Evolutionary conservation across 805 yeast genomes (phyloP), one percentile per base, ranked within the genome.

Genomic region (Teunomyces pallodes): DNA sequence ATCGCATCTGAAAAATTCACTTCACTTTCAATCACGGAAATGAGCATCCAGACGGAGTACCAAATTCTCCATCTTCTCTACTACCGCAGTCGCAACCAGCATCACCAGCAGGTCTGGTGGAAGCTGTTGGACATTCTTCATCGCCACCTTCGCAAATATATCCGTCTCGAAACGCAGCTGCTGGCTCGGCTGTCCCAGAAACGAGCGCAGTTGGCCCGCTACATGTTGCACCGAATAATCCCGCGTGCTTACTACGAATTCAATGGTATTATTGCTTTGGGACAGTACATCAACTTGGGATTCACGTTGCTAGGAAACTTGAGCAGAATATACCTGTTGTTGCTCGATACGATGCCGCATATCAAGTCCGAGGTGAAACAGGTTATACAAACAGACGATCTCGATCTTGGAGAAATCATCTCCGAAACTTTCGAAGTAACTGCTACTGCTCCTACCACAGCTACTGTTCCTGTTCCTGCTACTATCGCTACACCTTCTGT

Each of bases 41-140:
- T 20, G 24, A 12, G 9, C 16, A 28, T 42, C 30, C 39, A 42
- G 30, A 70, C 66, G 42, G 96, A 90, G 65, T 79, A 67, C 45
- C 75, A 78, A 20, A 57, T 87, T 3, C 62, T 89, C 3, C 86
- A 81, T 53, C 64, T 89, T 35, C 53, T 88, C 3, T 82, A 85
- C 59, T 88, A 85, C 57, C 72, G 96, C 52, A 86, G 84, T 64
- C 73, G 76, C 45, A 88, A 88, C 62, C 97, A 90, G 62, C 96
- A 89, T 59, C 70, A 83, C 3, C 77, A 75, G 6, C 77, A 88
- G 28, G 58, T 60, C 7, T 90, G 97, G 96, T 90, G 96, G 92
- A 77, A 71, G 50, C 75, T 80, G 50, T 67, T 90, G 36, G 76
- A 82, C 51, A 75, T 83, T 8, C 57, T 89, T 26, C 87, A 86